A percentile compares a stretch with the other conserved stretches of the same genome.
These are phyloP conservation scores for Penicillium chermesinum DNA, from an alignment of 495 filamentous ascomycete genomes.

Conservation along the genomic window DNA sequence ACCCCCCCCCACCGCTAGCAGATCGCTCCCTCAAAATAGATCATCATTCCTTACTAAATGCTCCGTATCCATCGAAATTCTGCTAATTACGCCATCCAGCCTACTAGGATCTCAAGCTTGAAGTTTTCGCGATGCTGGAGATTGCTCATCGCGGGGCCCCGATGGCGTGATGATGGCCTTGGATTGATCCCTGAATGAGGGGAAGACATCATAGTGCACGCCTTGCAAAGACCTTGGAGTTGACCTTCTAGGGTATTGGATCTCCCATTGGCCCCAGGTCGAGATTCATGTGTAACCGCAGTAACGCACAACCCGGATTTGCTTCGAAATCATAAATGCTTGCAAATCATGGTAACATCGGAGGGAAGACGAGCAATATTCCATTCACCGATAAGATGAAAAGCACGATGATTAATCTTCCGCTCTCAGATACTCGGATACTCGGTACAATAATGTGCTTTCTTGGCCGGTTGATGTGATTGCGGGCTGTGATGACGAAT, in stretches of 20 bases:
- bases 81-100: slow-evolving; percentile 6
- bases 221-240: background rate
- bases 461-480: slow-evolving; percentile 23
- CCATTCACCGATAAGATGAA: too few species aligned
- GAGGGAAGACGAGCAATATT: too few species aligned
- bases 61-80: slow-evolving; percentile 3
- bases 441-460: slow-evolving; percentile 4
- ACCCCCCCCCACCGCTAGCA: slow-evolving; percentile 13
- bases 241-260: background rate
- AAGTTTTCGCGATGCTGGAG: slow-evolving; percentile 2
- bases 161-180: slow-evolving; percentile 32
- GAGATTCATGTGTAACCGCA: background rate
- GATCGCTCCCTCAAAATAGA: slow-evolving; percentile 1
- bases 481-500: slow-evolving; percentile 21
- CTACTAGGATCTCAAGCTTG: slow-evolving; percentile 5
- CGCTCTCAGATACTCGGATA: background rate
- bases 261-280: background rate
- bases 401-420: background rate
- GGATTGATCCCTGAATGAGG: slow-evolving; percentile 4
- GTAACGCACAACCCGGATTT: background rate
- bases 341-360: too few species aligned
- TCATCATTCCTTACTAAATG: background rate
- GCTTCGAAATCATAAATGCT: background rate
- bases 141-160: slow-evolving; percentile 38
- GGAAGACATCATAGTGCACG: slow-evolving; percentile 2